phyloP scores from a whole-genome alignment of 441 rosid species.

The Populus hybrid region DNA sequence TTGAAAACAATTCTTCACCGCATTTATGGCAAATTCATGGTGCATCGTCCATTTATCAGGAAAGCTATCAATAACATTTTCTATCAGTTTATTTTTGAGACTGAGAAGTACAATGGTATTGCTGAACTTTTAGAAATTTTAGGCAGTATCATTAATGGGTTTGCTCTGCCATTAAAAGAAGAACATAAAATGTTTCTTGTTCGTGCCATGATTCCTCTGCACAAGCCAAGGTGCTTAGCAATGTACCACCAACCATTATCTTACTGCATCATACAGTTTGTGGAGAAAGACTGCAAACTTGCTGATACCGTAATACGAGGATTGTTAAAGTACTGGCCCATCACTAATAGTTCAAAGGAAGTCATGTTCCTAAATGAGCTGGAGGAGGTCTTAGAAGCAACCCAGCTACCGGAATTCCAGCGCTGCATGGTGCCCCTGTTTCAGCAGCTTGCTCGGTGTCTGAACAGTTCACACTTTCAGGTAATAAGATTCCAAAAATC shows the following conservation, averaged over 20 bases:
- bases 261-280: slow-evolving; percentile 50
- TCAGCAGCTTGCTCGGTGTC: slow-evolving; percentile 61
- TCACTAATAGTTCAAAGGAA: slow-evolving; percentile 84
- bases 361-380: slow-evolving; percentile 81
- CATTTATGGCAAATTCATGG: slow-evolving; percentile 55
- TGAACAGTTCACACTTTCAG: slow-evolving; percentile 87
- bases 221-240: slow-evolving; percentile 75
- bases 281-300: slow-evolving; percentile 43
- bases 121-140: no score
- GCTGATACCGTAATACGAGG: slow-evolving; percentile 74
- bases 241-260: slow-evolving; percentile 80
- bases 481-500: slow-evolving; percentile 26
- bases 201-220: slow-evolving; percentile 68
- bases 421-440: slow-evolving; percentile 76
- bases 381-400: slow-evolving; percentile 79
- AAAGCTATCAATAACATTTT: no score
- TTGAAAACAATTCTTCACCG: slow-evolving; percentile 79
- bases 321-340: slow-evolving; percentile 78
- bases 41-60: no score
- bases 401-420: slow-evolving; percentile 68
- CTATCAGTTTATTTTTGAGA: no score
- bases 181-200: slow-evolving; percentile 81
- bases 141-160: no score
- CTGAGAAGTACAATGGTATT: no score
- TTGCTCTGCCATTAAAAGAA: slow-evolving; percentile 78